phyloP scores from a whole-genome alignment of 495 filamentous ascomycete species.

The Penicillium silybi region DNA sequence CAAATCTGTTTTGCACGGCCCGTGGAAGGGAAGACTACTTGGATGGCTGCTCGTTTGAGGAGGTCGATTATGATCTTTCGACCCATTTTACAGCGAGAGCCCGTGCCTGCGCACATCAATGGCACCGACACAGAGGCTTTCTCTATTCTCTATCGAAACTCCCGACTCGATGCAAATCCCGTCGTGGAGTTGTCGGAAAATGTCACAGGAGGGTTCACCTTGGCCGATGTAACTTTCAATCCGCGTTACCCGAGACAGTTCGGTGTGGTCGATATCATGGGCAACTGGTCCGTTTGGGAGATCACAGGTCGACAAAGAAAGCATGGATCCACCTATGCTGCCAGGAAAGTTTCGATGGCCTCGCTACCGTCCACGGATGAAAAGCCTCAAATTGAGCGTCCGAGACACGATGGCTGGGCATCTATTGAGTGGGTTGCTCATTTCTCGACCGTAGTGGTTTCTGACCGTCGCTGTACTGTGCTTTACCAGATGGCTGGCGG shows the following conservation, averaged over 20 bases:
- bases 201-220: slow-evolving; percentile 53
- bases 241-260: slow-evolving; percentile 67
- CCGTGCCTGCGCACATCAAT: slow-evolving; percentile 26
- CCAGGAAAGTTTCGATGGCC: slow-evolving; percentile 21
- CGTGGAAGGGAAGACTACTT: slow-evolving; percentile 44
- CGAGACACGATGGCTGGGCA: slow-evolving; percentile 49
- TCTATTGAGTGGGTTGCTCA: slow-evolving; percentile 47
- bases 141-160: slow-evolving; percentile 27
- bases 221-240: slow-evolving; percentile 75
- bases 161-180: slow-evolving; percentile 59
- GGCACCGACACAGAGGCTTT: slow-evolving; percentile 4
- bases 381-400: slow-evolving; percentile 14
- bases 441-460: slow-evolving; percentile 43
- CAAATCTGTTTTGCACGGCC: slow-evolving; percentile 63
- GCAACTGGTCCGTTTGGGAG: slow-evolving; percentile 76
- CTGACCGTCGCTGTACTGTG: slow-evolving; percentile 40
- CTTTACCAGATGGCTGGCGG: slow-evolving; percentile 32
- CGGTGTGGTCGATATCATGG: slow-evolving; percentile 66
- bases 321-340: slow-evolving; percentile 26
- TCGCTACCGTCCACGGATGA: slow-evolving; percentile 28
- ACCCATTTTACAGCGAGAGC: slow-evolving; percentile 45
- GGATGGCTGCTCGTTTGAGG: slow-evolving; percentile 60
- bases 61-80: slow-evolving; percentile 55
- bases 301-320: slow-evolving; percentile 43
- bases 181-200: slow-evolving; percentile 51